phyloP scores from a whole-genome alignment of 2,329 filamentous ascomycete species.

The Westerdykella sp. region DNA sequence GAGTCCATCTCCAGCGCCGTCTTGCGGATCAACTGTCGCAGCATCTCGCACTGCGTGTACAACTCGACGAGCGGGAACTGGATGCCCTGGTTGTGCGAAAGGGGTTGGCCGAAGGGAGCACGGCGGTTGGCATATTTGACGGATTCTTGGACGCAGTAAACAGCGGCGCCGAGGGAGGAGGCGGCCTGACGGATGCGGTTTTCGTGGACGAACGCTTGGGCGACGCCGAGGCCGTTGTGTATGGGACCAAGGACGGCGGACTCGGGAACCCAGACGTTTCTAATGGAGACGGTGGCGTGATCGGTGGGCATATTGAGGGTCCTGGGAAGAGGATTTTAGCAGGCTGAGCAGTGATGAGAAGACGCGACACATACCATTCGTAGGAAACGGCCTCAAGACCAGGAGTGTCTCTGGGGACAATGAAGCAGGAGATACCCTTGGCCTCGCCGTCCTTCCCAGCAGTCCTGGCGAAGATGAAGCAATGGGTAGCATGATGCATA shows the following conservation, averaged over 20 bases:
- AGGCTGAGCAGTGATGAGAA: neutral
- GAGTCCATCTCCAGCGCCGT: constrained; percentile 58
- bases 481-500: constrained; percentile 56
- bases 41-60: constrained; percentile 56
- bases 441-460: constrained; percentile 48
- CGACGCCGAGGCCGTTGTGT: constrained; percentile 53
- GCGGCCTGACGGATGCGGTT: constrained; percentile 61
- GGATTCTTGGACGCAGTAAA: constrained; percentile 54
- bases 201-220: constrained; percentile 61
- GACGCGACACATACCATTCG: constrained; percentile 43
- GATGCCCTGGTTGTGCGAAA: constrained; percentile 57
- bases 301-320: constrained; percentile 63
- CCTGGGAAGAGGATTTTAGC: constrained; percentile 24
- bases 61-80: constrained; percentile 60
- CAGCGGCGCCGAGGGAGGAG: constrained; percentile 53
- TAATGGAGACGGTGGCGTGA: constrained; percentile 54
- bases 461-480: constrained; percentile 56
- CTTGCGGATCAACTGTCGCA: constrained; percentile 54
- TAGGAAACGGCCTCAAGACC: constrained; percentile 53
- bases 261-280: constrained; percentile 52
- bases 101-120: constrained; percentile 51
- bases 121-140: constrained; percentile 52
- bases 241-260: constrained; percentile 48
- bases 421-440: constrained; percentile 55
- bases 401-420: constrained; percentile 49